phyloP scores from a whole-genome alignment of 1,139 yeast species.

The Kluyveromyces marxianus region DNA sequence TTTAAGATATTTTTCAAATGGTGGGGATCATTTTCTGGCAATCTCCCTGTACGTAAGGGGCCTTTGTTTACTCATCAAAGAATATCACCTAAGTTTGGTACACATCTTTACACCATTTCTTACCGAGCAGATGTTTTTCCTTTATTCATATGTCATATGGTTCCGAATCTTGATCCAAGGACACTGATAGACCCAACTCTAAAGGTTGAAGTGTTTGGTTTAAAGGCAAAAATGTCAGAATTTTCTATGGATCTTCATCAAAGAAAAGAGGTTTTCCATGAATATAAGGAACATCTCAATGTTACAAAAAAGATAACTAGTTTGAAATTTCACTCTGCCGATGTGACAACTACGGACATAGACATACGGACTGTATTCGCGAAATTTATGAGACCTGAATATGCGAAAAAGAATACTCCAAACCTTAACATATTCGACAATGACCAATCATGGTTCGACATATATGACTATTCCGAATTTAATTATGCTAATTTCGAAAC shows the following conservation, averaged over 20 bases:
- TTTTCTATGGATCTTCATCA: conserved; percentile 81
- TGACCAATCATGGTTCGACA: conserved; percentile 69
- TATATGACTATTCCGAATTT: conserved; percentile 73
- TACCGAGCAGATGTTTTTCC: conserved; percentile 72
- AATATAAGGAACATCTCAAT: conserved; percentile 49
- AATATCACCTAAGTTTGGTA: conserved; percentile 57
- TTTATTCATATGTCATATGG: conserved; percentile 63
- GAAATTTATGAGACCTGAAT: conserved; percentile 48
- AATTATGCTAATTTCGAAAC: conserved; percentile 34
- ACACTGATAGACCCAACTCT: conserved; percentile 39
- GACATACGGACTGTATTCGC: conserved; percentile 72
- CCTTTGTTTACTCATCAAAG: conserved; percentile 45
- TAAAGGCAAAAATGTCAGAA: conserved; percentile 61
- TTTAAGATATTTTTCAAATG: conserved; percentile 66
- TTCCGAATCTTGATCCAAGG: conserved; percentile 46
- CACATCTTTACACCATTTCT: conserved; percentile 71
- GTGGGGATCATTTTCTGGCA: conserved; percentile 75
- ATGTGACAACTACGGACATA: conserved; percentile 32
- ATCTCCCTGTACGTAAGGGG: conserved; percentile 74
- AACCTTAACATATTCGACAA: conserved; percentile 30
- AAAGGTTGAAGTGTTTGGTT: conserved; percentile 54
- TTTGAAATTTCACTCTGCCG: conserved; percentile 44
- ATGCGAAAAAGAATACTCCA: conserved; percentile 31
- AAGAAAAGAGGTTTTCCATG: conserved; percentile 59
- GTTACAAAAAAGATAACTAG: conserved; percentile 48